Percentiles rank a stretch among this genome's conserved stretches.
phyloP scores from a whole-genome alignment of 768 basidiomycete genomes.

The Lactarius hatsudake region DNA sequence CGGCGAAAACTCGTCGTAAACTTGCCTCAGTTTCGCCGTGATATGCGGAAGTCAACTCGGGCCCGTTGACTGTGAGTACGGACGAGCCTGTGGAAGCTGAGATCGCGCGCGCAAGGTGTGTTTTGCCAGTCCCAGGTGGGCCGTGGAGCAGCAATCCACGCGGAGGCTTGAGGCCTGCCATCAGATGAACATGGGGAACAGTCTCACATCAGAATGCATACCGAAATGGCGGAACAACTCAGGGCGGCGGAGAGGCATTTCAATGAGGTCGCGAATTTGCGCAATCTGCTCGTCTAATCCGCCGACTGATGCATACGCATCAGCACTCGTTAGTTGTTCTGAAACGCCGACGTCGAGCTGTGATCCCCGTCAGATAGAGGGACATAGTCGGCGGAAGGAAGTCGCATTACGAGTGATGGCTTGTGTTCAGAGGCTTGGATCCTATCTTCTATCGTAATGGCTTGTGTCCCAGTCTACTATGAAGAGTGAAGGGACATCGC shows the following conservation, averaged over 20 bases:
- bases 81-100: constrained; percentile 82
- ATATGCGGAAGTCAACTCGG: constrained; percentile 91
- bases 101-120: constrained; percentile 91
- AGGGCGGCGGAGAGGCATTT: constrained; percentile 81
- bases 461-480: constrained; percentile 67
- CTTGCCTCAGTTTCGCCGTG: constrained; percentile 96
- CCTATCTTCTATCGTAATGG: constrained; percentile 41
- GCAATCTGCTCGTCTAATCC: constrained; percentile 86
- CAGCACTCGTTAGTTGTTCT: constrained; percentile 40
- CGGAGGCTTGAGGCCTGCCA: constrained; percentile 88
- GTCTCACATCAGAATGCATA: constrained; percentile 21
- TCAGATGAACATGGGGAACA: neutral
- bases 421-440: constrained; percentile 32
- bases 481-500: constrained; percentile 48
- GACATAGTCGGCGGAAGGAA: constrained; percentile 14
- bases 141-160: constrained; percentile 93
- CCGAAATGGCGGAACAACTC: constrained; percentile 78
- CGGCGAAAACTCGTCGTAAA: constrained; percentile 83
- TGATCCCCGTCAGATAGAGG: constrained; percentile 5
- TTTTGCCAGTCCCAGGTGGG: constrained; percentile 97
- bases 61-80: constrained; percentile 93
- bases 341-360: constrained; percentile 39
- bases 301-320: constrained; percentile 82
- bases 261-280: constrained; percentile 80
- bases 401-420: constrained; percentile 20